phyloP scores from a whole-genome alignment of 352 stramenopile genomes.

The Pythium dissimile region DNA sequence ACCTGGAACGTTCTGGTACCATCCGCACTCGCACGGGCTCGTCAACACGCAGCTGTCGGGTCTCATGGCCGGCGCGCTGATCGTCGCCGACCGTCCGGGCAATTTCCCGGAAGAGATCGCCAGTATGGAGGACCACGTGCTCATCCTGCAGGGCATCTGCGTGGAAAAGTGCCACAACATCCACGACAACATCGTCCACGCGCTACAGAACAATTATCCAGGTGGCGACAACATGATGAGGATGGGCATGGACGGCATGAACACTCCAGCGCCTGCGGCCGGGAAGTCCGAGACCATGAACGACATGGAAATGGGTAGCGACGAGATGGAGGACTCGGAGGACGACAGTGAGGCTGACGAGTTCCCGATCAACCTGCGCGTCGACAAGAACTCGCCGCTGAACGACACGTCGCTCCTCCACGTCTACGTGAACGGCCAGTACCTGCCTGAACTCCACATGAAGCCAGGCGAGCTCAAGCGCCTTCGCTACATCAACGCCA shows the following conservation, averaged over 20 bases:
- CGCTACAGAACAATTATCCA: slow-evolving; percentile 55
- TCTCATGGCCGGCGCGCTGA: slow-evolving; percentile 66
- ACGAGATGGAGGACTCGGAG: slow-evolving; percentile 10
- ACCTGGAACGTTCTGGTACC: slow-evolving; percentile 78
- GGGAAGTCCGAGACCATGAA: slow-evolving; percentile 5
- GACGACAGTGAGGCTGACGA: slow-evolving; percentile 21
- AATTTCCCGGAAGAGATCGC: slow-evolving; percentile 51
- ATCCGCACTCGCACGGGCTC: slow-evolving; percentile 69
- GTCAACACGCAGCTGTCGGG: slow-evolving; percentile 73
- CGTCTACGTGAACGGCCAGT: slow-evolving; percentile 75
- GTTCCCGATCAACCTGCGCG: slow-evolving; percentile 41
- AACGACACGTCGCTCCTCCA: slow-evolving; percentile 71
- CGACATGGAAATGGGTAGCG: slow-evolving; percentile 16
- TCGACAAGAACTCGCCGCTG: slow-evolving; percentile 44
- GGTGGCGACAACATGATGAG: slow-evolving; percentile 13
- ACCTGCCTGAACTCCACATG: slow-evolving; percentile 56
- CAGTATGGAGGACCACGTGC: slow-evolving; percentile 56
- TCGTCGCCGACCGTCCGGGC: slow-evolving; percentile 55
- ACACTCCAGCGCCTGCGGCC: too few species aligned
- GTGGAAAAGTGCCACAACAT: slow-evolving; percentile 63
- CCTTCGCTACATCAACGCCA: slow-evolving; percentile 67
- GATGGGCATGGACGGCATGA: slow-evolving; percentile 13
- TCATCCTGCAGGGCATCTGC: slow-evolving; percentile 69
- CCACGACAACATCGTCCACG: slow-evolving; percentile 52
- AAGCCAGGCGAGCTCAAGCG: slow-evolving; percentile 55